Evolutionary conservation across 257 asterid species (phyloP), one percentile per base, ranked within the genome.

Genomic region (Paulownia fortunei): DNA sequence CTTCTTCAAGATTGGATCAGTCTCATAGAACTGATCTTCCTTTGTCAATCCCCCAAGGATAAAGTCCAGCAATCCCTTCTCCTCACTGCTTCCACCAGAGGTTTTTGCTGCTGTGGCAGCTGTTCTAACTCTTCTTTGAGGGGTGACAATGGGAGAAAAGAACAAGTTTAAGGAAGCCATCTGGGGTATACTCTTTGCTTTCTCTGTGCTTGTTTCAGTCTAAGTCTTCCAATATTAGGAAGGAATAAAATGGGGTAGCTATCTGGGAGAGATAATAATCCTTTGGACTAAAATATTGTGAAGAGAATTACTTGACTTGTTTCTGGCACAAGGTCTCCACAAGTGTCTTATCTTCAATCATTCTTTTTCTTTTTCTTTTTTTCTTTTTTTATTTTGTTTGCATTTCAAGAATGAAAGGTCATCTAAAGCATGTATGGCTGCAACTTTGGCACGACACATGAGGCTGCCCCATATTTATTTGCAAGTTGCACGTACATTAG

Each of bases 21-120:
- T 89, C 84, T 94, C 98, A 76, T 89, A 86, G 67, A 94, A 80
- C 85, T 94, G 98, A 15, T 94, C 98, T 77, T 85, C 72, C 85
- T 94, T 94, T 23, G 79, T 41, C 16, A 94, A 51, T 2, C 75
- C 84, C 8, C 96, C 97, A 2, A 91, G 76, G 16, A 94, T 80
- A 76, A 88, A 94, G 73, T 92, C 98, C 63, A 87, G 46, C 9
- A 88, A n/a, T n/a, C 97, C 83, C 81, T 94, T 92, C 88, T 91
- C 97, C 83, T 87, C 88, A n/a, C 79, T 74, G 73, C 86, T 46
- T 70, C 89, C 91, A 2, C 90, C 91, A 0, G 96, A 73, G 49
- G 91, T 81, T 67, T 89, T 92, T 1, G 94, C 86, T 4, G 92
- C 88, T 5, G 96, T 92, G 41, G 97, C 98, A 0, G 89, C 87